Evolutionary conservation across 2,329 filamentous ascomycete genomes (phyloP).

Genomic region (Teratosphaeria viscida): DNA sequence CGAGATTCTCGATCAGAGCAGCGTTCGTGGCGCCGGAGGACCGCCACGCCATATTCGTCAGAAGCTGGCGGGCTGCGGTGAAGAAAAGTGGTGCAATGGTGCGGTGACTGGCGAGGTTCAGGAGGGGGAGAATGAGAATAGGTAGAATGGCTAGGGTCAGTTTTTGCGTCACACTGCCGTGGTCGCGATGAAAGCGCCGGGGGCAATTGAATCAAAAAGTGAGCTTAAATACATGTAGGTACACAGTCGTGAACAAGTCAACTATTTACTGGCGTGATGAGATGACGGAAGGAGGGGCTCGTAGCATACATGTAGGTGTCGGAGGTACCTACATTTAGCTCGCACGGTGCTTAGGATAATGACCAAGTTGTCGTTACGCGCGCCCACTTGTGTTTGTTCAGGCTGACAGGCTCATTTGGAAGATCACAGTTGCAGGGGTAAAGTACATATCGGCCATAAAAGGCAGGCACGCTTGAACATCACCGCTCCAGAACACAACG

Average conservation of each 20-base stretch:
- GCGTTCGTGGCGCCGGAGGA: conserved; percentile 66
- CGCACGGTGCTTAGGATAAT: not conserved
- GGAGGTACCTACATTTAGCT: not conserved
- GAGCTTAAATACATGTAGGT: no score
- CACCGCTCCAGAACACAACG: not conserved
- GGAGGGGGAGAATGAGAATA: not conserved
- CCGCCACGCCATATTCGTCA: conserved; percentile 69
- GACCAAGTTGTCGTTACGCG: not conserved
- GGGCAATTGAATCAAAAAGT: no score
- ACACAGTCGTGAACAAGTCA: no score
- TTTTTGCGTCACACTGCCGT: not conserved
- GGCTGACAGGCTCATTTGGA: not conserved
- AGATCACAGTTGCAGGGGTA: not conserved
- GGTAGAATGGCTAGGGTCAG: not conserved
- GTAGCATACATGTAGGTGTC: no score
- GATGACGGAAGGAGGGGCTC: not conserved
- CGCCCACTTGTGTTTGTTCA: not conserved
- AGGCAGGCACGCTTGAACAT: not conserved
- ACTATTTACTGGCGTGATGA: no score
- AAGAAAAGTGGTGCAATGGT: not conserved
- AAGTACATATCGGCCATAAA: not conserved
- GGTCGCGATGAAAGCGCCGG: no score
- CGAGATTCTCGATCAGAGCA: conserved; percentile 70
- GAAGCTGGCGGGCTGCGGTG: not conserved
- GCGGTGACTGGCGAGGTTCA: not conserved